These are phyloP conservation scores for Gentiana straminea DNA, from an alignment of 257 asterid species.

Conservation along the genomic window DNA sequence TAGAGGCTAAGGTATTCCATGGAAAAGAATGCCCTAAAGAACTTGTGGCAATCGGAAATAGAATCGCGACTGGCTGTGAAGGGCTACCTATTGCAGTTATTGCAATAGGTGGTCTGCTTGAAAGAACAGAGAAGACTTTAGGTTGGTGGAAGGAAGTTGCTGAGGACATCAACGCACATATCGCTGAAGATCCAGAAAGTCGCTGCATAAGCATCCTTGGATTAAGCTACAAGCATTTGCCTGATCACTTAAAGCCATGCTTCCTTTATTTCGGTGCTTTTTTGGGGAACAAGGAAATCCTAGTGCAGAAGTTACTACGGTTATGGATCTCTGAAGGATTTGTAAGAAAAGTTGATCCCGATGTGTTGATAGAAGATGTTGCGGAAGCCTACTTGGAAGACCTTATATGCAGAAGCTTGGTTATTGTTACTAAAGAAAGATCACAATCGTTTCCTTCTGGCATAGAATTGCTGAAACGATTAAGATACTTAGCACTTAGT, in stretches of 20 bases:
- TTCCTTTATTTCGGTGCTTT: background rate
- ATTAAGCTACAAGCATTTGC: too few species aligned
- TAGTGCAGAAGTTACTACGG: background rate
- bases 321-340: background rate
- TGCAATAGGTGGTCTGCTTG: background rate
- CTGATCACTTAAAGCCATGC: too few species aligned
- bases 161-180: background rate
- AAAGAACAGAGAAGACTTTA: background rate
- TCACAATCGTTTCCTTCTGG: background rate
- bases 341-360: background rate
- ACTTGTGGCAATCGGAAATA: background rate
- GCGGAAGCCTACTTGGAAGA: background rate
- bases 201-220: background rate
- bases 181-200: background rate
- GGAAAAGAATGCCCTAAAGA: background rate
- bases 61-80: background rate
- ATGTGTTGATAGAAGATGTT: background rate
- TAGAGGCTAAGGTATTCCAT: background rate
- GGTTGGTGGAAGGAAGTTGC: background rate
- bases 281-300: background rate
- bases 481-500: conserved; percentile 9
- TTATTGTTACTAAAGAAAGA: background rate
- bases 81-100: background rate
- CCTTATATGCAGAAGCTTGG: background rate
- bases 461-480: background rate